Conservation (phyloP, 805 yeast species). For the Jamesozyma hellenica region DNA sequence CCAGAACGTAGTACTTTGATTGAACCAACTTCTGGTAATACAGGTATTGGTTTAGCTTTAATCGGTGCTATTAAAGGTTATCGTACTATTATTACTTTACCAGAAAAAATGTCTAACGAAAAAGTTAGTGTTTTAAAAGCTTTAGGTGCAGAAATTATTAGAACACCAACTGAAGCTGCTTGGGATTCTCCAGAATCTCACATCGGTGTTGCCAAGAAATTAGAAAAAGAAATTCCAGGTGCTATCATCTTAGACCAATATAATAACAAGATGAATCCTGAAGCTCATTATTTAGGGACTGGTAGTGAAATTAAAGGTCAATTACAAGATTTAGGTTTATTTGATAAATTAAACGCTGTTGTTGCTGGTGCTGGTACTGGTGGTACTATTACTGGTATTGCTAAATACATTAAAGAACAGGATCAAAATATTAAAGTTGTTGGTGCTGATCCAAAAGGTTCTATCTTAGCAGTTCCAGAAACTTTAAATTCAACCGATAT, state of each 20-base stretch:
- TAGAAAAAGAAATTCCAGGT: constrained; percentile 76
- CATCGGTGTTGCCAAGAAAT: constrained; percentile 74
- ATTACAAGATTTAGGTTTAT: constrained; percentile 33
- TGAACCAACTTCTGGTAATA: constrained; percentile 86
- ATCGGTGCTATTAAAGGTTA: constrained; percentile 83
- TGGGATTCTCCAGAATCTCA: constrained; percentile 90
- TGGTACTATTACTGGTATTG: constrained; percentile 80
- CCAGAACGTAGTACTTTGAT: constrained; percentile 73
- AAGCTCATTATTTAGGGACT: constrained; percentile 76
- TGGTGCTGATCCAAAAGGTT: constrained; percentile 84
- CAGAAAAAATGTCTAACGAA: constrained; percentile 88
- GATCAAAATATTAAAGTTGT: constrained; percentile 50
- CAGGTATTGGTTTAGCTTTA: constrained; percentile 83
- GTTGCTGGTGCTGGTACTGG: constrained; percentile 95
- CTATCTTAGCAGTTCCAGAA: constrained; percentile 74
- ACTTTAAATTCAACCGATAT: constrained; percentile 45
- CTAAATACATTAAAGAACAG: constrained; percentile 64
- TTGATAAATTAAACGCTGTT: constrained; percentile 57
- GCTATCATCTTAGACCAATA: constrained; percentile 80
- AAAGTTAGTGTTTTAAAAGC: constrained; percentile 83
- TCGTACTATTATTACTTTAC: constrained; percentile 77
- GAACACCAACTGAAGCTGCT: constrained; percentile 89
- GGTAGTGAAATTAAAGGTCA: constrained; percentile 82
- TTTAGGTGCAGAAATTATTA: constrained; percentile 79
- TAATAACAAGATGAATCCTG: constrained; percentile 66